A percentile compares a stretch with the other conserved stretches of the same genome.
Evolutionary conservation across 495 filamentous ascomycete genomes (phyloP).

Genomic region (Xylaria intraflava): DNA sequence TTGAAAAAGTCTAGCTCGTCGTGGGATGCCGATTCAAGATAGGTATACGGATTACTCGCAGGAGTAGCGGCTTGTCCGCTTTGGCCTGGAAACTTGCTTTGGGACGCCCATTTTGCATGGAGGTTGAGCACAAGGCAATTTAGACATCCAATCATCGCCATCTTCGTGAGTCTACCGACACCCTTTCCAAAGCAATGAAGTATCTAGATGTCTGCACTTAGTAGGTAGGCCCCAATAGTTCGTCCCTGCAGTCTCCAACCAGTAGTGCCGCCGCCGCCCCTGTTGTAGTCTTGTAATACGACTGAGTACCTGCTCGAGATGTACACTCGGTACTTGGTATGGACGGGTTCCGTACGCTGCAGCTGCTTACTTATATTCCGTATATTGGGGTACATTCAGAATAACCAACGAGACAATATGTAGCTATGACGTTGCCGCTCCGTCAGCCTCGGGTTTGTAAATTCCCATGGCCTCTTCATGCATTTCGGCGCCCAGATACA

Average conservation of each 20-base stretch:
- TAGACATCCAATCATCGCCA: background rate
- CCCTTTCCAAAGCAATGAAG: background rate
- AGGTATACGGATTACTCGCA: background rate
- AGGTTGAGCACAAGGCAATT: background rate
- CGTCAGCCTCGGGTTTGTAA: background rate
- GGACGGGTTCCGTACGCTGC: too few species aligned
- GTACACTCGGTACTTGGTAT: too few species aligned
- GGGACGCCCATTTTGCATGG: background rate
- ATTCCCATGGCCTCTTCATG: background rate
- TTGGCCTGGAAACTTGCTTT: background rate
- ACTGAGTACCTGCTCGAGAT: too few species aligned
- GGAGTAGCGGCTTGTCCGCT: background rate
- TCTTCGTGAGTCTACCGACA: background rate
- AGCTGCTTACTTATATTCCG: too few species aligned
- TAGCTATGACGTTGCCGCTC: background rate
- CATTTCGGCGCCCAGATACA: background rate
- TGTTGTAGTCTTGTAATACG: background rate
- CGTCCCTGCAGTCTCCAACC: slow-evolving; percentile 2
- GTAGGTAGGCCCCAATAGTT: too few species aligned
- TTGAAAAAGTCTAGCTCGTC: slow-evolving; percentile 2
- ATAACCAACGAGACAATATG: background rate
- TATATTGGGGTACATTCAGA: too few species aligned
- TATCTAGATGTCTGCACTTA: background rate
- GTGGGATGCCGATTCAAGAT: background rate
- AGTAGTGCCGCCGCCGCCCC: background rate